phyloP scores from a whole-genome alignment of 352 stramenopile genomes.

The Globisporangium carolinianum region DNA sequence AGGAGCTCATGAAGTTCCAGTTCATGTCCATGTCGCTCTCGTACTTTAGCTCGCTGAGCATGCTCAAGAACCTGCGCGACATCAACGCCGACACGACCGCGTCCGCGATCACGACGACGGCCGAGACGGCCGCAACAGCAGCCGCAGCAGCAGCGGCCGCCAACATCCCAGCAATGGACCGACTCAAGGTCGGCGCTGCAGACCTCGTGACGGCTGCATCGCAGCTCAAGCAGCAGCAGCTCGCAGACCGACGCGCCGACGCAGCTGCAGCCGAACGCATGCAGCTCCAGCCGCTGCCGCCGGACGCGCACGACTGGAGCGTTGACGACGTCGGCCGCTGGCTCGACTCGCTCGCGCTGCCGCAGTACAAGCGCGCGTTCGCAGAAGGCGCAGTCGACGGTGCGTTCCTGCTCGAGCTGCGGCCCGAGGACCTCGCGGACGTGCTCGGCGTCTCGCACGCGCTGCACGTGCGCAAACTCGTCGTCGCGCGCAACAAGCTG shows the following conservation, averaged over 20 bases:
- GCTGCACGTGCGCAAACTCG: conserved; percentile 89
- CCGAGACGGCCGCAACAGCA: conserved; percentile 82
- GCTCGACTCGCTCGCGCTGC: conserved; percentile 87
- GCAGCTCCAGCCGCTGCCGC: conserved; percentile 58
- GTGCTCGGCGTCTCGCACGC: conserved; percentile 88
- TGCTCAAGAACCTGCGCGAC: conserved; percentile 91
- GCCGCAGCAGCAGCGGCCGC: conserved; percentile 81
- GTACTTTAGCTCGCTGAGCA: conserved; percentile 94
- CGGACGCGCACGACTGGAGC: conserved; percentile 71
- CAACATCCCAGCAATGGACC: conserved; percentile 81
- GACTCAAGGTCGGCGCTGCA: conserved; percentile 49
- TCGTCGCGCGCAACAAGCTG: conserved; percentile 83
- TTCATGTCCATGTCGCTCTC: conserved; percentile 95
- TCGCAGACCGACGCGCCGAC: conserved; percentile 42
- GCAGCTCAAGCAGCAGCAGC: conserved; percentile 71
- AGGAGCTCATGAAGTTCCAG: conserved; percentile 96
- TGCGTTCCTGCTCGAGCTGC: conserved; percentile 89
- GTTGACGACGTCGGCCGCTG: conserved; percentile 90
- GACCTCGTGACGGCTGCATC: conserved; percentile 56
- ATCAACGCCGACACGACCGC: conserved; percentile 92
- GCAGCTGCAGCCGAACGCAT: conserved; percentile 51
- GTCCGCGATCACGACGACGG: conserved; percentile 79
- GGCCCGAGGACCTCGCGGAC: conserved; percentile 87
- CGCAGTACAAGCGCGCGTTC: conserved; percentile 90
- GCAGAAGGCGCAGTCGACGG: conserved; percentile 87